Base-by-base conservation (phyloP, 768 basidiomycete genomes). In the Mrakia frigida region DNA sequence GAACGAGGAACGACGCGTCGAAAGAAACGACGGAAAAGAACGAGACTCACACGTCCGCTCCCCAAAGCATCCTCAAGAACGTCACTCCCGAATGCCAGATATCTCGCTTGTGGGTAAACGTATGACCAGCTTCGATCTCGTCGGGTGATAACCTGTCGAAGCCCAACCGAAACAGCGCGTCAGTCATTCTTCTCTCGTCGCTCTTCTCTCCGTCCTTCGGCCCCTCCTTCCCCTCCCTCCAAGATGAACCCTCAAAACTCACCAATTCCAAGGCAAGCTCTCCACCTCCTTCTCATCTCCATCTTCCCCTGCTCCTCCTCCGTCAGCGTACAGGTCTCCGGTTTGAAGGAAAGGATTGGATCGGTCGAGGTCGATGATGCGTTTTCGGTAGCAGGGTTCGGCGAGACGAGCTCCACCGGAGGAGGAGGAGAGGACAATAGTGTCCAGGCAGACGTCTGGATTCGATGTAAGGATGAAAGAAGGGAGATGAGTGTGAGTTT, bases 31-130 rank as follows among this genome's bases (percentile, higher is more conserved):
- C 16, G 21, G 46, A 50, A 50, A 50, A 50, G n/a, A n/a, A n/a
- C 11, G 43, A 14, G 18, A 50, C 2, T 50, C 46, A 50, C 13
- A 91, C 89, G 78, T 91, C 88, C 71, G 89, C 83, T 0, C 94
- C 94, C n/a, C 90, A 84, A 18, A 96, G 83, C 92, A 96, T 93
- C 83, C 95, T 92, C 71, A 94, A 80, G 53, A 94, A 84, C 2
- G 93, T 86, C 35, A 95, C 87, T 0, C 92, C 94, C 0, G 89
- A 88, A 61, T 88, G 87, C 83, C 94, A 93, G 14, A 96, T 89
- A 80, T 97, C 94, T 39, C 94, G 87, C 59, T 88, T 86, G 56
- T 87, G 88, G 13, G 91, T 90, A 81, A 94, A 94, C 0, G 87
- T 81, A n/a, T 93, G 85, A 0, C 90, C 90, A 35, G 91, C 91